Conservation (phyloP, 257 asterid genomes). For the Echium plantagineum region DNA sequence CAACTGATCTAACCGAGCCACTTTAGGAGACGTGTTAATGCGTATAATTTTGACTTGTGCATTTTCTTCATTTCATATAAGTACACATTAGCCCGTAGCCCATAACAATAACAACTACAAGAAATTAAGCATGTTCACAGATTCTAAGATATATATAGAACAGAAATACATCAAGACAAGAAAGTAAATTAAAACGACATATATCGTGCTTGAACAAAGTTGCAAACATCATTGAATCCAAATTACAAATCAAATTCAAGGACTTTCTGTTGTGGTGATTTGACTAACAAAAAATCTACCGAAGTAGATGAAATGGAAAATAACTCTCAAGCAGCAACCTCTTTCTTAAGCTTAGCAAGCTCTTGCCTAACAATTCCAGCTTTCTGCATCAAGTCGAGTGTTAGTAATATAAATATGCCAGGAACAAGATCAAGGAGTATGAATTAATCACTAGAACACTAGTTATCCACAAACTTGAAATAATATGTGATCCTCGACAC, state of each 20-base stretch:
- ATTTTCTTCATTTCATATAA: too few relatives aligned
- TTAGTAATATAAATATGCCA: neutral
- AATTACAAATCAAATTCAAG: neutral
- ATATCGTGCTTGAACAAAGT: neutral
- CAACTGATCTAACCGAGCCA: too few relatives aligned
- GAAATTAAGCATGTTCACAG: neutral
- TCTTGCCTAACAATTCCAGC: conserved; percentile 22
- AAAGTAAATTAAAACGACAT: neutral
- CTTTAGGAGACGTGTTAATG: too few relatives aligned
- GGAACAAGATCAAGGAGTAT: too few relatives aligned
- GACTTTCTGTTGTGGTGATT: neutral
- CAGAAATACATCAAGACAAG: neutral
- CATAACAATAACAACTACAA: too few relatives aligned
- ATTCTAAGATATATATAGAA: neutral
- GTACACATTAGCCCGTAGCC: too few relatives aligned
- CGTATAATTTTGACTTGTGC: too few relatives aligned
- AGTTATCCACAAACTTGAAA: too few relatives aligned
- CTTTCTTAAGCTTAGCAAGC: conserved; percentile 20
- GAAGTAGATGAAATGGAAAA: neutral
- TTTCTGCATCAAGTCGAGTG: conserved; percentile 12
- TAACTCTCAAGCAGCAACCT: conserved; percentile 2
- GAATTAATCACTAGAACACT: neutral
- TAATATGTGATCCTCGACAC: too few relatives aligned
- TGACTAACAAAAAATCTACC: neutral
- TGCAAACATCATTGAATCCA: neutral